Evolutionary conservation across 2,329 filamentous ascomycete species (phyloP).

Genomic region (Monosporascus sp.): DNA sequence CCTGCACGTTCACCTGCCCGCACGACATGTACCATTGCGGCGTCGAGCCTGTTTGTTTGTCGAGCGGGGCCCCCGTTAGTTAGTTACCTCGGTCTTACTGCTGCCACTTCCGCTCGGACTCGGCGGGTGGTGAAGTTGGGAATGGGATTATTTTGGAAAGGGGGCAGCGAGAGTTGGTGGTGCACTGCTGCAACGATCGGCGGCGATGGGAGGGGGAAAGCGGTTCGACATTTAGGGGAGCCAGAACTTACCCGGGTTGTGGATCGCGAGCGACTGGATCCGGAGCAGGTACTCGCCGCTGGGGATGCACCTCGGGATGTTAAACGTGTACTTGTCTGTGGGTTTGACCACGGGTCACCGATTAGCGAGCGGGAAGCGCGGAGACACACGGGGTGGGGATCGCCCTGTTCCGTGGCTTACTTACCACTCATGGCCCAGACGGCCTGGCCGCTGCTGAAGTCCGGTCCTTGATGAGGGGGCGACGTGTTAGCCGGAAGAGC

Average conservation of each 20-base stretch:
- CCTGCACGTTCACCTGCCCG: slow-evolving; percentile 40
- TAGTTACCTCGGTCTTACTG: no score
- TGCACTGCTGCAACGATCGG: no score
- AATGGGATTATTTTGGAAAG: no score
- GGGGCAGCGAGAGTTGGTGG: no score
- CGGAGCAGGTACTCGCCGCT: slow-evolving; percentile 54
- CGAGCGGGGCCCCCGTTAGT: no score
- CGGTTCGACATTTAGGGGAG: no score
- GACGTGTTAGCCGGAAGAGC: background rate
- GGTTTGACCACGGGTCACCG: no score
- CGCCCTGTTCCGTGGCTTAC: slow-evolving; percentile 1
- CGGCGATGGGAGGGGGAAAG: no score
- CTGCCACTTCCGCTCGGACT: no score
- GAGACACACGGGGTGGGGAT: no score
- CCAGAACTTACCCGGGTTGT: slow-evolving; percentile 36
- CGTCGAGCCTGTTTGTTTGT: slow-evolving; percentile 19
- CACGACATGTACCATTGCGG: slow-evolving; percentile 44
- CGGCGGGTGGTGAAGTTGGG: no score
- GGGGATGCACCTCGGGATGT: slow-evolving; percentile 47
- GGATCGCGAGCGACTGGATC: slow-evolving; percentile 57
- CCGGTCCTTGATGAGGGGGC: slow-evolving; percentile 18
- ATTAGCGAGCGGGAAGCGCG: no score
- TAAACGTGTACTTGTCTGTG: slow-evolving; percentile 28
- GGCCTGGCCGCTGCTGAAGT: slow-evolving; percentile 27
- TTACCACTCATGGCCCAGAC: slow-evolving; percentile 29